These are phyloP conservation scores for Penstemon newberryi DNA, from an alignment of 257 asterid genomes.

Conservation along the genomic window DNA sequence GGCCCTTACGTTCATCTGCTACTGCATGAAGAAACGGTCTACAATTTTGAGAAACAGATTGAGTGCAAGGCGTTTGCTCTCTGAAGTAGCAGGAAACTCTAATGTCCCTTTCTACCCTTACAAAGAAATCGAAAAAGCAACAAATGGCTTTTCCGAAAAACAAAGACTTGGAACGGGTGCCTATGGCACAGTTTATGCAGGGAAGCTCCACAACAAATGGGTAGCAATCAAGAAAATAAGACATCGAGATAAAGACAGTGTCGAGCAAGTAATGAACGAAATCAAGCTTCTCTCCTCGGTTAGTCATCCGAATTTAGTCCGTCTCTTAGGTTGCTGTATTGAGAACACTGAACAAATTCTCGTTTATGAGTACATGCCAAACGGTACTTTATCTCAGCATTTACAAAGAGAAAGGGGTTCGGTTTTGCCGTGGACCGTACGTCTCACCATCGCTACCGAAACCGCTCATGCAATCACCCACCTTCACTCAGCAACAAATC, in stretches of 20 bases:
- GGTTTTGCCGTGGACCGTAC: slow-evolving; percentile 69
- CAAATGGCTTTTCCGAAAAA: slow-evolving; percentile 53
- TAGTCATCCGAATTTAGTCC: slow-evolving; percentile 71
- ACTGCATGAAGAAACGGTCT: slow-evolving; percentile 46
- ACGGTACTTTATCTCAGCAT: slow-evolving; percentile 77
- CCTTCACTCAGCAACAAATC: slow-evolving; percentile 64
- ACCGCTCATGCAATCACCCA: slow-evolving; percentile 71
- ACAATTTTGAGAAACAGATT: slow-evolving; percentile 36
- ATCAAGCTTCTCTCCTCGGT: slow-evolving; percentile 74
- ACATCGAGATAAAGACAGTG: slow-evolving; percentile 49
- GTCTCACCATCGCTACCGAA: slow-evolving; percentile 68
- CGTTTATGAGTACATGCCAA: slow-evolving; percentile 70
- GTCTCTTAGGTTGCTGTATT: slow-evolving; percentile 68
- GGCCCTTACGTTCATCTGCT: slow-evolving; percentile 33
- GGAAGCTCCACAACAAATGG: slow-evolving; percentile 52
- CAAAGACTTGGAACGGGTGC: slow-evolving; percentile 76
- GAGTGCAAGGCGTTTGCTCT: slow-evolving; percentile 53
- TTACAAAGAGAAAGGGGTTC: slow-evolving; percentile 57
- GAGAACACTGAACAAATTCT: slow-evolving; percentile 70
- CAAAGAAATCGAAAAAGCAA: slow-evolving; percentile 68
- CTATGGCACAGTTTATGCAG: slow-evolving; percentile 75
- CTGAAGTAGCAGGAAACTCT: slow-evolving; percentile 63
- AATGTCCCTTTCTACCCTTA: slow-evolving; percentile 50
- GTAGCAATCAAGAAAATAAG: slow-evolving; percentile 69
- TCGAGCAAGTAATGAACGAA: slow-evolving; percentile 70